Percentiles rank a stretch among this genome's conserved stretches.
These are phyloP conservation scores for Penicillium sp. DNA, from an alignment of 2,329 filamentous ascomycete species.

Conservation along the genomic window DNA sequence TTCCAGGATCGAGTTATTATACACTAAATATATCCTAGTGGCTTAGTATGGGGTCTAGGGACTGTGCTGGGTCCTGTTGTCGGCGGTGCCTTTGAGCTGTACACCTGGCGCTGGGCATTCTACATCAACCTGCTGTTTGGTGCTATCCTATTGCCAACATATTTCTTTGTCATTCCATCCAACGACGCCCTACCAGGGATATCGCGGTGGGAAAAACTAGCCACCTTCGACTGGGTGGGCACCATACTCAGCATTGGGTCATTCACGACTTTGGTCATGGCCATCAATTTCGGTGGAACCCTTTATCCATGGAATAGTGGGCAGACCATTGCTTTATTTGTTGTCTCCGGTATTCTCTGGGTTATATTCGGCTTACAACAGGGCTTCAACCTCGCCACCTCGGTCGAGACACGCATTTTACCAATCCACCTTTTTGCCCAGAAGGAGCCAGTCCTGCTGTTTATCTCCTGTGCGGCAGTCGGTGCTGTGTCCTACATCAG, in stretches of 20 bases:
- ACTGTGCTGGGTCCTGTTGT: constrained; percentile 7
- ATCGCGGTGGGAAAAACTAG: constrained; percentile 30
- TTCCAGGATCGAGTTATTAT: no score
- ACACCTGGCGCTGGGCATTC: constrained; percentile 28
- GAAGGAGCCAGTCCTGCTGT: background rate
- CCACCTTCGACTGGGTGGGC: constrained; percentile 34
- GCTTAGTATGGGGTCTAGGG: constrained; percentile 6
- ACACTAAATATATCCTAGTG: background rate
- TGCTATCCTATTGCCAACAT: constrained; percentile 41
- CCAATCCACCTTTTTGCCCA: background rate
- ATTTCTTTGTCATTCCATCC: constrained; percentile 49
- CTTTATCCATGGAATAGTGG: constrained; percentile 41
- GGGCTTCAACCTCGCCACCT: background rate
- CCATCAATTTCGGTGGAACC: constrained; percentile 35
- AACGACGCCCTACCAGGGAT: constrained; percentile 28
- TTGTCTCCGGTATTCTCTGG: constrained; percentile 38
- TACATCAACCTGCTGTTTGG: constrained; percentile 45
- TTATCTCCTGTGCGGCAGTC: background rate
- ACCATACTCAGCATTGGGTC: constrained; percentile 25
- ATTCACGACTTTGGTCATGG: constrained; percentile 9
- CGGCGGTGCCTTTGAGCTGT: background rate
- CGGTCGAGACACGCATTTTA: background rate
- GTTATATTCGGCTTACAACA: constrained; percentile 19
- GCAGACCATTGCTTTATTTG: constrained; percentile 44
- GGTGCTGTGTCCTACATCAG: background rate